phyloP scores from a whole-genome alignment of 768 basidiomycete genomes.

The Tricholoma furcatifolium region DNA sequence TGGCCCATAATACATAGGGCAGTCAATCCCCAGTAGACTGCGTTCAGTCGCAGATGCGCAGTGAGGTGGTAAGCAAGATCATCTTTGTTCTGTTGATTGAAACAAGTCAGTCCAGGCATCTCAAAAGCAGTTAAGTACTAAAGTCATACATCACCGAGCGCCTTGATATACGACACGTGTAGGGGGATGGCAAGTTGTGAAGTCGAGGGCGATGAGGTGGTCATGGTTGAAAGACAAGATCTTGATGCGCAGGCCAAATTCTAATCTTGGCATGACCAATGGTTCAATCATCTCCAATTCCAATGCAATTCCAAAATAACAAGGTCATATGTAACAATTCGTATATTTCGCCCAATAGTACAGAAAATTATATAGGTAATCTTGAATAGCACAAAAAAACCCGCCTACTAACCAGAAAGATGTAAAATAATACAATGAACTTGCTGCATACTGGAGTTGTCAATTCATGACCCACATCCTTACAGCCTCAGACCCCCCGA shows the following conservation, averaged over 20 bases:
- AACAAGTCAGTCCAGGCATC: background rate
- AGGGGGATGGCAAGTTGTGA: constrained; percentile 42
- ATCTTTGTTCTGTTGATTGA: constrained; percentile 61
- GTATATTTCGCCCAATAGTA: background rate
- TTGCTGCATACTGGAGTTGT: too few relatives aligned
- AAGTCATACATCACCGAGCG: constrained; percentile 59
- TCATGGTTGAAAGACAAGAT: constrained; percentile 5
- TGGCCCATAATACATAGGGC: constrained; percentile 81
- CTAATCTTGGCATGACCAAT: background rate
- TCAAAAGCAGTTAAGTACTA: background rate
- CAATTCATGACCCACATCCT: constrained; percentile 59
- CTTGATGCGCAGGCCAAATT: background rate
- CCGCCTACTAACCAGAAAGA: background rate
- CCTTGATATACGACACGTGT: constrained; percentile 76
- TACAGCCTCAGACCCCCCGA: constrained; percentile 61
- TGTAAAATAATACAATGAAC: background rate
- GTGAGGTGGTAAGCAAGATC: constrained; percentile 89
- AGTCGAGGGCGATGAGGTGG: background rate
- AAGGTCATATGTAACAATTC: too few relatives aligned
- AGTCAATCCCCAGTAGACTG: constrained; percentile 94
- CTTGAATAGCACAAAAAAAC: background rate
- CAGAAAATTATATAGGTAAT: background rate
- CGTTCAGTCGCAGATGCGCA: constrained; percentile 91
- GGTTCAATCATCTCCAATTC: too few relatives aligned
- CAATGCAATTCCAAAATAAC: too few relatives aligned